Base-by-base conservation (phyloP, 2,329 filamentous ascomycete species). In the Dactylellina parvicollis region DNA sequence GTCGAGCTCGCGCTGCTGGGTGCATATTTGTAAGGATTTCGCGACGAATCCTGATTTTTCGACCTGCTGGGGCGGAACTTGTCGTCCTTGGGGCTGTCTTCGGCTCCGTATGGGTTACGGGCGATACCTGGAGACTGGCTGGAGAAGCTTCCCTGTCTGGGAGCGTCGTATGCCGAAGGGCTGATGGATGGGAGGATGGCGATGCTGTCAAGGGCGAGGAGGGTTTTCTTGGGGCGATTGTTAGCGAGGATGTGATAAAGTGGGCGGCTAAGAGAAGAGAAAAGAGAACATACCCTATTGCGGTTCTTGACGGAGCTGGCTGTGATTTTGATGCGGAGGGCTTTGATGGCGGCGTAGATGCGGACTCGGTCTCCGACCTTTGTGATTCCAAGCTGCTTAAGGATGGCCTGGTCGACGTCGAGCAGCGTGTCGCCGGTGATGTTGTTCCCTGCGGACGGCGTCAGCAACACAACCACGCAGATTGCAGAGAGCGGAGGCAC, bases 381-480 rank as follows among this genome's bases (percentile, higher is more conserved):
- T 77, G 96, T 96, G 77, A 99, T 94, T 44, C 95, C 95, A 88
- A 99, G 96, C 81, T 99, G 95, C 81, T 96, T 96, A 75, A 99
- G 85, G 40, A 96, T 92, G 64, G 92, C 90, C 84, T 96, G 96
- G 81, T 99, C 95, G 85, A 97, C 94, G 82, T 99, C 95, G 77
- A 99, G 86, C 46, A 99, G 84, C 79, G 96, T 97, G 82, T 97
- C 92, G 78, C 95, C 95, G 80, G 95, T 99, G 83, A 99, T 97
- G 81, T 98, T 92, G 81, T 99, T 96, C 79, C 89, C 85, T 87
- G 73, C 24, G 56, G 9, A 3, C 40, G 74, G n/a, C 3, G 47
- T 66, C 16, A 66, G 60, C 69, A 73, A 73, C 69, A 73, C 69
- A 71, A 36, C 38, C 32, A 26, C 9, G 16, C 24, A 24, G 14